Evolutionary conservation across 176 grass and related monocot genomes (phyloP).

Genomic region (Tillandsia leiboldiana): DNA sequence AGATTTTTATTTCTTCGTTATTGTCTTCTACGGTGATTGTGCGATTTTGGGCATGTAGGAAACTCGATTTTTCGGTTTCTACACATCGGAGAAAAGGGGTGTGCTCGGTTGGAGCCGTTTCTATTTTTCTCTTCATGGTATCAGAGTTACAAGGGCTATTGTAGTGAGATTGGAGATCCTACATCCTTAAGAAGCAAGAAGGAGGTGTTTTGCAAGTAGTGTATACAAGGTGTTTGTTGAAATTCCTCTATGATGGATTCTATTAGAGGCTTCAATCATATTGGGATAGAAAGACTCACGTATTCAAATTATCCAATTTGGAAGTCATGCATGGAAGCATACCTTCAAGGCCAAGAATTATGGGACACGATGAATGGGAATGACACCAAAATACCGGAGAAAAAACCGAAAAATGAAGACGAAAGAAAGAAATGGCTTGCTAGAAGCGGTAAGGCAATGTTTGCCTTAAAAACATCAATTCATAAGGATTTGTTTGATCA

Average conservation of each 20-base stretch:
- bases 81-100: no score
- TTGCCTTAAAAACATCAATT: neutral
- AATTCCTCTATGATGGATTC: neutral
- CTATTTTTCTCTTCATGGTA: no score
- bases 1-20: no score
- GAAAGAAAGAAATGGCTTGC: neutral
- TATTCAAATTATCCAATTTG: neutral
- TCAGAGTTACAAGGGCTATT: neutral
- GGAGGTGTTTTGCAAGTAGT: neutral
- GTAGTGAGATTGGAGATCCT: neutral
- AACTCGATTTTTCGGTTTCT: no score
- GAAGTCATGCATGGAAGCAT: neutral
- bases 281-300: neutral
- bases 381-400: neutral
- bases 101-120: no score
- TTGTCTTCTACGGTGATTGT: no score
- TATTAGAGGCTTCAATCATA: neutral
- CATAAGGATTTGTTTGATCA: neutral
- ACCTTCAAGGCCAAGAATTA: neutral
- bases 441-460: neutral
- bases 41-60: no score
- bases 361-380: neutral
- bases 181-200: neutral
- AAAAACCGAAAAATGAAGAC: neutral
- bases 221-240: neutral